phyloP scores from a whole-genome alignment of 1,284 basidiomycete species.

The Heterobasidion occidentale region DNA sequence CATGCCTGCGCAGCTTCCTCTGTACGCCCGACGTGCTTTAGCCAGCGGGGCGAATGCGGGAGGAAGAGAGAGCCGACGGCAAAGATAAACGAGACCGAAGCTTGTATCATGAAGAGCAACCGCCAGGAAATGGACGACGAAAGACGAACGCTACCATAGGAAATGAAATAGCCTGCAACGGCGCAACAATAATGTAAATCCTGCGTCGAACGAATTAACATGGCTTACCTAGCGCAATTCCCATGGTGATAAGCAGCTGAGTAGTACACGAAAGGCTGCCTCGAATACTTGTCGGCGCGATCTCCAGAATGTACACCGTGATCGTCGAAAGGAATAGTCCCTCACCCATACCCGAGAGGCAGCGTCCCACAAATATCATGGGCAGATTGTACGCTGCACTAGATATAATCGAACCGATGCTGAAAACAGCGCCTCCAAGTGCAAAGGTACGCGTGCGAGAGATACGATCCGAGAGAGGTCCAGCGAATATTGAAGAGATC shows the following conservation, averaged over 20 bases:
- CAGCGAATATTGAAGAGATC: constrained; percentile 34
- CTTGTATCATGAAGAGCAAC: constrained; percentile 36
- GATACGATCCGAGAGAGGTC: constrained; percentile 37
- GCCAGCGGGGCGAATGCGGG: constrained; percentile 47
- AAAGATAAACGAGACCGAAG: constrained; percentile 27
- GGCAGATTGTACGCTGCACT: constrained; percentile 23
- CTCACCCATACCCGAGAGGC: constrained; percentile 39
- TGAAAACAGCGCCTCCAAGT: constrained; percentile 31
- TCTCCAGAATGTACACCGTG: constrained; percentile 38
- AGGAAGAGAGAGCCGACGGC: constrained; percentile 39
- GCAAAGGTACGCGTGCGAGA: constrained; percentile 40
- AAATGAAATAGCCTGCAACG: constrained; percentile 39
- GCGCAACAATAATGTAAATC: not conserved
- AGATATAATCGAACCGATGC: constrained; percentile 28
- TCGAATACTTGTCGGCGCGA: constrained; percentile 32
- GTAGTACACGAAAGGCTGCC: constrained; percentile 34
- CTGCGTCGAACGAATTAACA: not conserved
- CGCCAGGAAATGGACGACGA: constrained; percentile 37
- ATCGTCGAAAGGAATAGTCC: constrained; percentile 40
- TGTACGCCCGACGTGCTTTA: constrained; percentile 32
- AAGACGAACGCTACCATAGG: constrained; percentile 35
- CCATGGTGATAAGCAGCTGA: constrained; percentile 38
- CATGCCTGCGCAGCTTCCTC: constrained; percentile 30
- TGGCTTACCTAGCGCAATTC: constrained; percentile 28
- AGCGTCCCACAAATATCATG: constrained; percentile 36